Base-by-base conservation (phyloP, 352 stramenopile species). In the Pythium aquatile region DNA sequence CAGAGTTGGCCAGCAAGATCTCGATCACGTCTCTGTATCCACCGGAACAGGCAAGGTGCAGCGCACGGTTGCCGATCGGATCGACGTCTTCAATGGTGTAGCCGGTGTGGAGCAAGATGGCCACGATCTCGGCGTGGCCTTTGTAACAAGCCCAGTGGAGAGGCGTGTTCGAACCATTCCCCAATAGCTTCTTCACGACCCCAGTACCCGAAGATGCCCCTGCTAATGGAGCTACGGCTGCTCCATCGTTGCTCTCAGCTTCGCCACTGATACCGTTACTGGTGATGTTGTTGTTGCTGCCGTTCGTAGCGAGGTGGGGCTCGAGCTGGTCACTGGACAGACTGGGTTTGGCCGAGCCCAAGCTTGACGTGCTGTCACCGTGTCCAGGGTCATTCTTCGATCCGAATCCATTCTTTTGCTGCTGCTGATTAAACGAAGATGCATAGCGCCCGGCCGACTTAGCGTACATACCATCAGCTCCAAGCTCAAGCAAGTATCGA, bases 91-190 rank as follows among this genome's bases (percentile, higher is more conserved):
- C 83, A 14, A 80, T 67, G 9, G 74, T 79, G 64, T 90, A 94
- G 16, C 83, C 85, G 28, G 74, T 77, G 46, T 83, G 79, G 26
- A 96, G 66, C 26, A 96, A 71, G 42, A 90, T 67, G 10, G 73
- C 76, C 24, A 92, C 80, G 28, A 90, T 78, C 63, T 88, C 73
- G 35, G 70, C 58, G 48, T 94, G 83, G 20, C 84, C 85, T 53
- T 87, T 88, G 71, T 96, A 96, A 70, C 82, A 88, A n/a, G 85
- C 83, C 87, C 87, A 96, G 59, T 96, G 87, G 40, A 96, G 67
- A 11, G 87, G 87, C 11, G 84, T 94, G 57, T 91, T 92, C 53
- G 69, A 66, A 2, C 76, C 74, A 13, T 69, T 62, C 16, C 40
- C 53, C n/a, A 73, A 32, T 29, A 67, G 30, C 42, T 68, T 67